Conservation (phyloP, 352 stramenopile species). For the Pythium brachiatum region DNA sequence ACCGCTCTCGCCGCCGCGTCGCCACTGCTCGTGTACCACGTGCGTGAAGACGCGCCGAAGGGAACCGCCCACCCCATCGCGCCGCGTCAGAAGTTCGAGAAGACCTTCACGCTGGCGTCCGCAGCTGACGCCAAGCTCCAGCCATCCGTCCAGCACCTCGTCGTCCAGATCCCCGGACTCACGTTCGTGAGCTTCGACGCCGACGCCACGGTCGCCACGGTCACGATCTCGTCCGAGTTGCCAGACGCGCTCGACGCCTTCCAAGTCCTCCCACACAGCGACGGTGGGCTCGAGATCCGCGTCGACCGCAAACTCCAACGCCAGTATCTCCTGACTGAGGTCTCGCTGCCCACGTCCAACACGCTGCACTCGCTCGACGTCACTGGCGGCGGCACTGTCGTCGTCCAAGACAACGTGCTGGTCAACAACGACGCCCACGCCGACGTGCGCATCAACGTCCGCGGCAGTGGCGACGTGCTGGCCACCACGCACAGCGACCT, state of each 20-base stretch:
- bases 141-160: constrained; percentile 16
- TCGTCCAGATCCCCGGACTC: constrained; percentile 25
- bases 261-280: constrained; percentile 9
- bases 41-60: constrained; percentile 2
- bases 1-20: constrained; percentile 16
- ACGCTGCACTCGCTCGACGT: constrained; percentile 12
- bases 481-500: constrained; percentile 17
- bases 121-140: background rate
- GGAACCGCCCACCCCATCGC: constrained; percentile 11
- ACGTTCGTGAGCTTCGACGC: constrained; percentile 30
- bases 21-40: constrained; percentile 12
- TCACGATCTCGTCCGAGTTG: constrained; percentile 28
- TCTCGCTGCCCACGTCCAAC: constrained; percentile 23
- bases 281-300: constrained; percentile 22
- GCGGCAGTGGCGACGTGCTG: constrained; percentile 26
- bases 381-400: constrained; percentile 15
- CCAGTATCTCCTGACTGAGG: constrained; percentile 29
- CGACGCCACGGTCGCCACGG: constrained; percentile 12
- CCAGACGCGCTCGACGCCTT: constrained; percentile 15
- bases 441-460: constrained; percentile 20
- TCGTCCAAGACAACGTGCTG: constrained; percentile 32
- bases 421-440: constrained; percentile 15
- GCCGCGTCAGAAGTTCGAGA: constrained; percentile 17
- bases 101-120: constrained; percentile 5
- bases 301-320: background rate